Evolutionary conservation across 176 grass and related monocot species (phyloP).

Genomic region (Oryza longistaminata): DNA sequence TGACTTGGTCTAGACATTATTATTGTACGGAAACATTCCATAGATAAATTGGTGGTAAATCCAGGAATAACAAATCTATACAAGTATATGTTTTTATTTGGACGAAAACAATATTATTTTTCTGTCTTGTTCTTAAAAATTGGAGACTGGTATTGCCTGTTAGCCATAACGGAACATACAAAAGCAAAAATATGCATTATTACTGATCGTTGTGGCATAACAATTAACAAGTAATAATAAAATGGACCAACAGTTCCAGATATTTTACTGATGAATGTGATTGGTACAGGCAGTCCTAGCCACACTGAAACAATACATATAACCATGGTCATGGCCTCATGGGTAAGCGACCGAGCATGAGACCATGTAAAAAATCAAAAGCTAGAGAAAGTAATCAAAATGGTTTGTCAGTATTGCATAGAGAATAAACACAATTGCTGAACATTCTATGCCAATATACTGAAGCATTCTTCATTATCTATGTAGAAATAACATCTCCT

Average conservation of each 20-base stretch:
- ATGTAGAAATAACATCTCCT: background rate
- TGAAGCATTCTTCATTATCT: slow-evolving; percentile 26
- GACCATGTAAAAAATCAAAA: slow-evolving; percentile 9
- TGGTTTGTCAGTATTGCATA: background rate
- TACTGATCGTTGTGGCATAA: background rate
- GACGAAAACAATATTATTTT: background rate
- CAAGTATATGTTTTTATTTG: background rate
- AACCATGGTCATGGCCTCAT: background rate
- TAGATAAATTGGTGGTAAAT: background rate
- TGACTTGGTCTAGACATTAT: background rate
- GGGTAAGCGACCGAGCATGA: background rate
- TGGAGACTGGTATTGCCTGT: background rate
- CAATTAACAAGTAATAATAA: background rate
- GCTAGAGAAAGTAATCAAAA: slow-evolving; percentile 24
- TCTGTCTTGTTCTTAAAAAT: too few relatives aligned
- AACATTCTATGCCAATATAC: background rate
- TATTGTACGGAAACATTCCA: background rate
- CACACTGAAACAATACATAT: slow-evolving; percentile 7
- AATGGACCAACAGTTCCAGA: background rate
- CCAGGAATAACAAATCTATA: background rate
- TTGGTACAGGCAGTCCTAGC: background rate
- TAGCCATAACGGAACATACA: background rate
- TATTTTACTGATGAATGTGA: background rate
- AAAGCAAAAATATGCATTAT: slow-evolving; percentile 13
- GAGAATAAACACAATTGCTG: background rate